These are phyloP conservation scores for Boechera stricta DNA, from an alignment of 345 rosid species.

Conservation along the genomic window DNA sequence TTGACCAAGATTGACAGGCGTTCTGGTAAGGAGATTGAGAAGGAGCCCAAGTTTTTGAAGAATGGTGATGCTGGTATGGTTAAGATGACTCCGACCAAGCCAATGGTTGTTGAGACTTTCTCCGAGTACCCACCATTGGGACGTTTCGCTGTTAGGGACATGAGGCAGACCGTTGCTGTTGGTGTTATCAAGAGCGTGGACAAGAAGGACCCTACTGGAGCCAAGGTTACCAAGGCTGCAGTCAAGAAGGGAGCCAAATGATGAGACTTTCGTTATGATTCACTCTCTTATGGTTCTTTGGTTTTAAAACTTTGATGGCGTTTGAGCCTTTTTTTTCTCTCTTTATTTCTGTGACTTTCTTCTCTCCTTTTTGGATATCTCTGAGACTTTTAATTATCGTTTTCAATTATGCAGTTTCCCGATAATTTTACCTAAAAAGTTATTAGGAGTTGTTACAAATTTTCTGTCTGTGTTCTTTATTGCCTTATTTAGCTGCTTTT, in stretches of 20 bases:
- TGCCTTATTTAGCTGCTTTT: not conserved
- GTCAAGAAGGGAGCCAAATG: conserved; percentile 86
- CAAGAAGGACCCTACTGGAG: conserved; percentile 83
- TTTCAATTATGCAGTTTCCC: conserved; percentile 33
- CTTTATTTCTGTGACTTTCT: conserved; percentile 15
- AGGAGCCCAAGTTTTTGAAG: conserved; percentile 74
- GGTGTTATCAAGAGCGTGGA: conserved; percentile 87
- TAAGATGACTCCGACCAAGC: conserved; percentile 81
- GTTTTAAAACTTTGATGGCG: conserved; percentile 30
- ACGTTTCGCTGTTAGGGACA: conserved; percentile 89
- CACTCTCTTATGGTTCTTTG: conserved; percentile 3
- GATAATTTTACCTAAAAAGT: conserved; percentile 11
- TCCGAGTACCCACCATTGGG: conserved; percentile 82
- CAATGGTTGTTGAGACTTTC: conserved; percentile 95
- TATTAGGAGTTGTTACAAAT: not conserved
- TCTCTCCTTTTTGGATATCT: conserved; percentile 30
- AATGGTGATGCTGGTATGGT: conserved; percentile 70
- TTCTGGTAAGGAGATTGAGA: conserved; percentile 70
- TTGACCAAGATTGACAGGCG: conserved; percentile 71
- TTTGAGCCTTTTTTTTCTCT: conserved; percentile 31
- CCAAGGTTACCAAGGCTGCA: conserved; percentile 90
- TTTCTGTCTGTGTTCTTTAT: not conserved
- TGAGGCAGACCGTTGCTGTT: conserved; percentile 93
- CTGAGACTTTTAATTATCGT: conserved; percentile 23
- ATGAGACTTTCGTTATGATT: conserved; percentile 32